These are phyloP conservation scores for Camillea tinctor DNA, from an alignment of 2,329 filamentous ascomycete species.

Conservation along the genomic window DNA sequence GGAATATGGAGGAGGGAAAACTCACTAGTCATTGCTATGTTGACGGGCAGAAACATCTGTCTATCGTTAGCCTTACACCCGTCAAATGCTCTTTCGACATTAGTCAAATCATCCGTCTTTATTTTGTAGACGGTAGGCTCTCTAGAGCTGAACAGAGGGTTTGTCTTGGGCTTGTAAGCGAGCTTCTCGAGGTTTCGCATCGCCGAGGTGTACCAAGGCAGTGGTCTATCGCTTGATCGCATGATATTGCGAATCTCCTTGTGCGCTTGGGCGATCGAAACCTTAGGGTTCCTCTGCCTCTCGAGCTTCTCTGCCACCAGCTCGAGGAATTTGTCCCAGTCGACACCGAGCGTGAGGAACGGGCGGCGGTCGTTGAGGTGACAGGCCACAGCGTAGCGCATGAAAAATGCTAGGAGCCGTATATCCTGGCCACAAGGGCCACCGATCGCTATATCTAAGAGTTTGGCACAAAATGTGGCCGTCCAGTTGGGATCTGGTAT, in stretches of 20 bases:
- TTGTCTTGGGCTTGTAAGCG: neutral
- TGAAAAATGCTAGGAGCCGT: conserved; percentile 6
- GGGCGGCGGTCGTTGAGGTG: conserved; percentile 6
- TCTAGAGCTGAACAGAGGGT: neutral
- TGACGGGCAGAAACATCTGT: too few relatives aligned
- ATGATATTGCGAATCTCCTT: neutral
- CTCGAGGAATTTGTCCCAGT: neutral
- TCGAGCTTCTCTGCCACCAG: neutral
- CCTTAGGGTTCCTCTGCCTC: neutral
- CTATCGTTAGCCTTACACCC: too few relatives aligned
- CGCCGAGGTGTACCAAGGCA: neutral
- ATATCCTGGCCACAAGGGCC: conserved; percentile 7
- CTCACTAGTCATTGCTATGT: too few relatives aligned
- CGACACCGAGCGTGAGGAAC: neutral
- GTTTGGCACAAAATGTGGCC: conserved; percentile 1
- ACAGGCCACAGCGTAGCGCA: conserved; percentile 8
- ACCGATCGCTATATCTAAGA: conserved; percentile 6
- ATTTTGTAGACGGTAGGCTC: too few relatives aligned
- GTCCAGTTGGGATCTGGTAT: conserved; percentile 12
- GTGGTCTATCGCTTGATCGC: neutral
- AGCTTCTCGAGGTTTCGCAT: neutral
- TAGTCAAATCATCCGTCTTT: too few relatives aligned
- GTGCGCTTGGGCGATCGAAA: neutral
- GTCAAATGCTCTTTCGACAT: too few relatives aligned
- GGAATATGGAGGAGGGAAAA: too few relatives aligned